Base-by-base conservation (phyloP, 352 stramenopile genomes). In the Phytophthora foliorum region DNA sequence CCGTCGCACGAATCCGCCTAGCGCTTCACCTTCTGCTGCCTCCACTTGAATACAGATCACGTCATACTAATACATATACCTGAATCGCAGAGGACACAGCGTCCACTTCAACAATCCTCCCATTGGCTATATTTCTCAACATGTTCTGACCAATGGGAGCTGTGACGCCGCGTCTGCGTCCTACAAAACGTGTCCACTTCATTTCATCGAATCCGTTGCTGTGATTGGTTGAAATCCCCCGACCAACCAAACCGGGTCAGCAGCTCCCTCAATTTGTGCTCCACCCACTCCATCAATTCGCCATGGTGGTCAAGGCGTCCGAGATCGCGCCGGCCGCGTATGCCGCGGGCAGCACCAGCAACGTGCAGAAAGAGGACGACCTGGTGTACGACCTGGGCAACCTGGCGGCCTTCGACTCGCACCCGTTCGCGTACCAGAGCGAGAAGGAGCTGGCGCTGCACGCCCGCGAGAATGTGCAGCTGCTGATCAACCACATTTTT, bases 401-500 rank as follows among this genome's bases (percentile, higher is more conserved):
- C 72, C 65, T 98, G 42, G 77, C 86, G 55, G 93, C 88, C 11
- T 95, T 95, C 27, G 89, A 98, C 74, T 95, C 89, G 75, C 91
- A 97, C 54, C 89, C 89, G 60, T 93, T 97, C 74, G 62, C 75
- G 42, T 90, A 84, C 73, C 66, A 83, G 75, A 91, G 80, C 74
- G 89, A 97, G 61, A 97, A 98, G 68, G 84, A 95, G 44, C 74
- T 99, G 42, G 81, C 96, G 5, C 64, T 93, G 38, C 91, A 97
- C 64, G 93, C 97, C 27, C 84, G 82, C 19, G 89, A 97, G 67
- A 98, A 98, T 57, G 95, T 97, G 53, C 94, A 98, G 71, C 87
- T 99, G 50, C 67, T 99, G 49, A 85, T 99, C 62, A 90, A 91
- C 75, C 89, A 91, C 57, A 89, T 99, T 57, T 97, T 97, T 67